Percentiles rank a stretch among this genome's conserved stretches.
phyloP scores from a whole-genome alignment of 441 rosid genomes.

The Lepidium campestre region DNA sequence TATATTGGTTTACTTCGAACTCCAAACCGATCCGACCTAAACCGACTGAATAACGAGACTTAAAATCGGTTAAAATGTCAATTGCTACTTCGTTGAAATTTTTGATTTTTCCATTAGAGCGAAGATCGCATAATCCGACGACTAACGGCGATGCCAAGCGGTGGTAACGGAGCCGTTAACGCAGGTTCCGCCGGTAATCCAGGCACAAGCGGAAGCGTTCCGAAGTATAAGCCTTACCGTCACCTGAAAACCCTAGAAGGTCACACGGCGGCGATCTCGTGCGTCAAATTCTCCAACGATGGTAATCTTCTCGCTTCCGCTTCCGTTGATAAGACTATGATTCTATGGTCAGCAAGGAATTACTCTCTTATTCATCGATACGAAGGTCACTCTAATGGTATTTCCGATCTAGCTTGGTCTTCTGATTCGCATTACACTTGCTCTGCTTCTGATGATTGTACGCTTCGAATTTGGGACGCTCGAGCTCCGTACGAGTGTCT shows the following conservation, averaged over 20 bases:
- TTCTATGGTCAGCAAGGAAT: conserved; percentile 65
- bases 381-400: conserved; percentile 70
- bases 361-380: conserved; percentile 57
- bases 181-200: not conserved
- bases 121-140: not conserved
- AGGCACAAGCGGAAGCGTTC: conserved; percentile 27
- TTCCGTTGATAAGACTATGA: conserved; percentile 77
- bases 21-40: too few species aligned
- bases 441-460: conserved; percentile 83
- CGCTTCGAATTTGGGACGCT: conserved; percentile 90
- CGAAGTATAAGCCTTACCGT: conserved; percentile 56
- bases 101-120: not conserved
- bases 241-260: conserved; percentile 48
- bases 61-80: too few species aligned
- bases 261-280: conserved; percentile 67
- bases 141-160: conserved; percentile 29
- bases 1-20: too few species aligned
- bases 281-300: conserved; percentile 86
- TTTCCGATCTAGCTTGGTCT: conserved; percentile 92
- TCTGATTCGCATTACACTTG: conserved; percentile 88
- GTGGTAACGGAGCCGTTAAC: conserved; percentile 23
- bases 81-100: not conserved
- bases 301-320: conserved; percentile 80
- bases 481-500: conserved; percentile 77
- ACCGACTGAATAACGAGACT: too few species aligned